Evolutionary conservation across 306 rosid genomes (phyloP).

Genomic region (Cicer bijugum): DNA sequence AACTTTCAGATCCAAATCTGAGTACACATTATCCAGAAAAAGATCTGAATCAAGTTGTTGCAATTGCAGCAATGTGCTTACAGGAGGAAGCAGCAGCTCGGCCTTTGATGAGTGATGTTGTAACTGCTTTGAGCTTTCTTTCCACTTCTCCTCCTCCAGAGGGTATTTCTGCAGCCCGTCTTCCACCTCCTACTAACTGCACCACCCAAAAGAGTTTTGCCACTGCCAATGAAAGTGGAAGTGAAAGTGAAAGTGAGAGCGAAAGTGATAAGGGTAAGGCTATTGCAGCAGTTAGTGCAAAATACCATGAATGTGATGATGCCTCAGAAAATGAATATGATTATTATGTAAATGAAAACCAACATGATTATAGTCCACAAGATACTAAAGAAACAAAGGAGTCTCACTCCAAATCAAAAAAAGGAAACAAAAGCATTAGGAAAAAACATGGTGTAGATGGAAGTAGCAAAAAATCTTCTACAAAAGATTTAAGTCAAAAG

Average conservation of each 20-base stretch:
- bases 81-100: slow-evolving; percentile 89
- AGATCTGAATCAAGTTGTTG: slow-evolving; percentile 90
- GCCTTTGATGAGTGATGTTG: slow-evolving; percentile 86
- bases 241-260: not conserved
- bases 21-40: slow-evolving; percentile 64
- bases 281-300: slow-evolving; percentile 36
- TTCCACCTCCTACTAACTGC: slow-evolving; percentile 9
- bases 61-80: slow-evolving; percentile 90
- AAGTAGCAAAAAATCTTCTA: slow-evolving; percentile 15
- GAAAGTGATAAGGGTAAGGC: slow-evolving; percentile 11
- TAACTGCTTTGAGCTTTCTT: slow-evolving; percentile 78
- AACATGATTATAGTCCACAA: slow-evolving; percentile 41
- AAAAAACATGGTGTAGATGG: slow-evolving; percentile 35
- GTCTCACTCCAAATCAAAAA: slow-evolving; percentile 45
- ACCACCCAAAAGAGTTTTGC: slow-evolving; percentile 30
- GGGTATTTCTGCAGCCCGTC: slow-evolving; percentile 37
- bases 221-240: not conserved
- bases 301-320: slow-evolving; percentile 30
- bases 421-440: slow-evolving; percentile 35
- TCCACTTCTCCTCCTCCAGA: slow-evolving; percentile 48
- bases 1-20: slow-evolving; percentile 73
- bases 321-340: slow-evolving; percentile 43
- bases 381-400: slow-evolving; percentile 41
- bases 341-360: slow-evolving; percentile 41
- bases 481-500: slow-evolving; percentile 18